phyloP scores from a whole-genome alignment of 2,329 filamentous ascomycete species.

The Botrytis tulipae region DNA sequence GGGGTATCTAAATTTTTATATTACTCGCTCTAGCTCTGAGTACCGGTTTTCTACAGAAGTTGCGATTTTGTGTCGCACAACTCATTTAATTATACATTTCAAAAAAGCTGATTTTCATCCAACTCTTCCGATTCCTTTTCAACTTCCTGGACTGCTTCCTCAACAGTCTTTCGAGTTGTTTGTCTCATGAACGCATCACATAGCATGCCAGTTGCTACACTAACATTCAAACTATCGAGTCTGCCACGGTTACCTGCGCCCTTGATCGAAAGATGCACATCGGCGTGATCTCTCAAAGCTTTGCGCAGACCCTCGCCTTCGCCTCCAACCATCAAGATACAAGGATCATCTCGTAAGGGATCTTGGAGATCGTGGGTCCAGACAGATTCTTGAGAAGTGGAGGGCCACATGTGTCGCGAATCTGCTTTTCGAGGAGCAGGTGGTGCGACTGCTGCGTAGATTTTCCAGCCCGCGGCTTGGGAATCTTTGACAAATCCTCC shows the following conservation, averaged over 20 bases:
- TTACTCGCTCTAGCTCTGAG: not conserved
- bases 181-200: slow-evolving; percentile 62
- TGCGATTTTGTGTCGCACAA: not conserved
- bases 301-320: slow-evolving; percentile 74
- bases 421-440: slow-evolving; percentile 39
- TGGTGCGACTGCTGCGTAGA: slow-evolving; percentile 71
- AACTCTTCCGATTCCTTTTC: slow-evolving; percentile 9
- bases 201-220: slow-evolving; percentile 78
- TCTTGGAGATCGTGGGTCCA: slow-evolving; percentile 53
- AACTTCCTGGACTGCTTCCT: slow-evolving; percentile 11
- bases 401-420: slow-evolving; percentile 15
- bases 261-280: slow-evolving; percentile 65
- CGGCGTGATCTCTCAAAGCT: slow-evolving; percentile 62
- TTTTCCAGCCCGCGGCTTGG: slow-evolving; percentile 71
- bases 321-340: slow-evolving; percentile 77
- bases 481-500: slow-evolving; percentile 68
- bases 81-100: slow-evolving; percentile 9
- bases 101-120: slow-evolving; percentile 14
- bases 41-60: not conserved
- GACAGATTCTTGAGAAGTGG: slow-evolving; percentile 31
- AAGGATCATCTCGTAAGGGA: slow-evolving; percentile 60
- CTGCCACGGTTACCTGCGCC: slow-evolving; percentile 46
- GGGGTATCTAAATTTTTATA: not conserved
- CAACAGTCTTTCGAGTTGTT: not conserved
- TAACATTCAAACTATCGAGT: slow-evolving; percentile 92